Evolutionary conservation across 768 basidiomycete species (phyloP).

Genomic region (Boletus subcaerulescens): DNA sequence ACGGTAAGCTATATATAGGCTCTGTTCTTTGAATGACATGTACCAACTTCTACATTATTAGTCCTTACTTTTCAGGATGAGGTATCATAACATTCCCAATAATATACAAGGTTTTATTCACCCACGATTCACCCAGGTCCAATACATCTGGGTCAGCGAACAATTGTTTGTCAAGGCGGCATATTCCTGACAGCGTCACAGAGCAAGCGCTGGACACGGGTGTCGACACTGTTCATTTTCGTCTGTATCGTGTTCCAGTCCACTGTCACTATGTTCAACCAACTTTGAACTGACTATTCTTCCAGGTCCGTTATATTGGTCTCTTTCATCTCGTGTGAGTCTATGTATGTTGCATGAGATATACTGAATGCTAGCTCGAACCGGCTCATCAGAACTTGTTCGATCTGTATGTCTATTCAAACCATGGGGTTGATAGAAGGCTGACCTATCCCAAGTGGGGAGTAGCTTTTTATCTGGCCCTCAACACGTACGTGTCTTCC

Average conservation of each 20-base stretch:
- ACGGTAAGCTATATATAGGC: neutral
- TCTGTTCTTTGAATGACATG: neutral
- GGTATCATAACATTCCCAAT: neutral
- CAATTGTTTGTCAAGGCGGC: neutral
- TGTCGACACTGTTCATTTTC: slow-evolving; percentile 2
- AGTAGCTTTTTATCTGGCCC: neutral
- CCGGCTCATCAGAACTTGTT: neutral
- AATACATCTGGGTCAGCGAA: slow-evolving; percentile 1
- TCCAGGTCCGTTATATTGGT: slow-evolving; percentile 12
- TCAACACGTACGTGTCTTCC: neutral
- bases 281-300: neutral
- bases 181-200: neutral
- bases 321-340: slow-evolving; percentile 1
- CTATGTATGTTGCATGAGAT: neutral
- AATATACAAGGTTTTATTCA: too few species aligned
- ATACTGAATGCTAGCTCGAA: neutral
- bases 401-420: neutral
- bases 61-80: neutral
- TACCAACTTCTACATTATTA: neutral
- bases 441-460: neutral
- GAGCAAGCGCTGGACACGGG: slow-evolving; percentile 3
- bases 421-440: neutral
- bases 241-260: neutral
- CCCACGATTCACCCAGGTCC: neutral
- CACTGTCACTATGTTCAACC: neutral